Conservation (phyloP, 768 basidiomycete genomes). For the Erythrobasidium yunnanense region DNA sequence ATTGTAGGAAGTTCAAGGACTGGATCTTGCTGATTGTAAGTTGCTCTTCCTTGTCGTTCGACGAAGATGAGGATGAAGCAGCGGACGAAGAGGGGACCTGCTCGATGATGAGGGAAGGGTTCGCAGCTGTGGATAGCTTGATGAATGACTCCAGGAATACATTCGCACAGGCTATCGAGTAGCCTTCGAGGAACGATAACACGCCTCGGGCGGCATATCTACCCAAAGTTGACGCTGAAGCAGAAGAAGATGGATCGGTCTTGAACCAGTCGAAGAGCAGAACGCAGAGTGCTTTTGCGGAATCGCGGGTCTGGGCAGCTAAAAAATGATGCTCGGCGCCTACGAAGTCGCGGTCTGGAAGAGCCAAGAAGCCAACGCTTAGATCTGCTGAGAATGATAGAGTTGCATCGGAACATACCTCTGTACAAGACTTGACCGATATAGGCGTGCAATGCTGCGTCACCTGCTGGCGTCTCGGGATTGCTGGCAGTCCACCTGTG, state of each 20-base stretch:
- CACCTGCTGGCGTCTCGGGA: slow-evolving; percentile 71
- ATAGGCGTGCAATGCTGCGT: slow-evolving; percentile 77
- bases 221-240: slow-evolving; percentile 42
- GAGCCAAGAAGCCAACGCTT: neutral
- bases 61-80: slow-evolving; percentile 36
- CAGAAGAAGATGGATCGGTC: slow-evolving; percentile 37
- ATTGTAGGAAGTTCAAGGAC: slow-evolving; percentile 76
- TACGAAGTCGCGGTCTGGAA: slow-evolving; percentile 63
- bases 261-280: slow-evolving; percentile 73
- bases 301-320: slow-evolving; percentile 75
- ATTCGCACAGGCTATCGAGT: slow-evolving; percentile 83
- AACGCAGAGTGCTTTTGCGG: slow-evolving; percentile 71
- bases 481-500: slow-evolving; percentile 73
- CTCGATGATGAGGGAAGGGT: slow-evolving; percentile 44
- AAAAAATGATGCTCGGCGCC: slow-evolving; percentile 72
- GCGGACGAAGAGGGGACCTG: slow-evolving; percentile 36
- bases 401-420: too few relatives aligned
- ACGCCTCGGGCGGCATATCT: slow-evolving; percentile 73
- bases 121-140: slow-evolving; percentile 51
- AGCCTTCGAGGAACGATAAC: slow-evolving; percentile 50
- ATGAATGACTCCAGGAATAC: slow-evolving; percentile 78
- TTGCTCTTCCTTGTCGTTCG: slow-evolving; percentile 32
- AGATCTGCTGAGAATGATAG: neutral
- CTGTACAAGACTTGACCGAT: slow-evolving; percentile 76
- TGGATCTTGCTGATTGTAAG: slow-evolving; percentile 63